phyloP scores from a whole-genome alignment of 192 early-diverging fungal species.

The Gorgonomyces haynaldii region DNA sequence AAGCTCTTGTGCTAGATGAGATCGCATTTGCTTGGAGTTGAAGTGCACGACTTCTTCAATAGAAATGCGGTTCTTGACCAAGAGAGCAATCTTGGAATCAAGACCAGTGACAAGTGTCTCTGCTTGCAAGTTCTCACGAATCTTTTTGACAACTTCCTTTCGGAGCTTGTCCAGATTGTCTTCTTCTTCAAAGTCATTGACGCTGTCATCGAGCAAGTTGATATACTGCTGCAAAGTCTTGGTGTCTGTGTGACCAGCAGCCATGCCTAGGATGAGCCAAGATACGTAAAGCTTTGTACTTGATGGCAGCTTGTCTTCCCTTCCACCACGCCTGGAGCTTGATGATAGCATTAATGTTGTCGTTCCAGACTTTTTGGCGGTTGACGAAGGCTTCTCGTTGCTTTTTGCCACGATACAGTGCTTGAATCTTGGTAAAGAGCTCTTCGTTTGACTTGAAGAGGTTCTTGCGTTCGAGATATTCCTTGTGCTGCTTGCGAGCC shows the following conservation, averaged over 20 bases:
- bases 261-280: neutral
- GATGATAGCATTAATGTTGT: constrained; percentile 61
- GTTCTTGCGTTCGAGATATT: constrained; percentile 15
- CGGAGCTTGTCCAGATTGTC: constrained; percentile 67
- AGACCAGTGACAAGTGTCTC: constrained; percentile 73
- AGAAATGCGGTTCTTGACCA: constrained; percentile 90
- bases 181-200: constrained; percentile 91
- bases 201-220: constrained; percentile 79
- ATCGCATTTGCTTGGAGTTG: constrained; percentile 37
- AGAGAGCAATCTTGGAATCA: constrained; percentile 91
- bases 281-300: constrained; percentile 32
- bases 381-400: constrained; percentile 49
- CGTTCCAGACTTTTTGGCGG: constrained; percentile 40
- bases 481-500: constrained; percentile 12
- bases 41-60: constrained; percentile 85
- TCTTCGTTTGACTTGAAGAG: constrained; percentile 28
- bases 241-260: constrained; percentile 43
- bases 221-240: constrained; percentile 75
- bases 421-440: constrained; percentile 47
- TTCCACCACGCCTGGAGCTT: constrained; percentile 61
- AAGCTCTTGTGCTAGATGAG: constrained; percentile 1
- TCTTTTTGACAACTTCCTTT: constrained; percentile 74
- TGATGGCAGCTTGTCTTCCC: constrained; percentile 25
- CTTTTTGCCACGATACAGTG: constrained; percentile 49
- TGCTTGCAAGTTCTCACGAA: constrained; percentile 76